Evolutionary conservation across 257 asterid genomes (phyloP).

Genomic region (Echites panduratus): DNA sequence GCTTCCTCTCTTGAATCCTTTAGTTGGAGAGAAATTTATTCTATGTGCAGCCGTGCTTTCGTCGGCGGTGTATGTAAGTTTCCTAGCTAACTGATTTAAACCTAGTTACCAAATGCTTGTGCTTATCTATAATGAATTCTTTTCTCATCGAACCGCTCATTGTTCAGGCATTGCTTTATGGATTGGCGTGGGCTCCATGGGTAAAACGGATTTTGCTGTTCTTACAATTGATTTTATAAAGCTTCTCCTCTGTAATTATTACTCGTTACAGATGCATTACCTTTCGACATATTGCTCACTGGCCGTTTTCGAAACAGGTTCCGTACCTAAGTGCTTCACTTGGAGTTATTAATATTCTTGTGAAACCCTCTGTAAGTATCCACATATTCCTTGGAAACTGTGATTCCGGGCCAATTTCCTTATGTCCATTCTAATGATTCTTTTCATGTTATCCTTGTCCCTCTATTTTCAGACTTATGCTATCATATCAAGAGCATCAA

Average conservation of each 20-base stretch:
- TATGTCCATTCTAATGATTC: conserved; percentile 15
- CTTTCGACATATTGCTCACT: conserved; percentile 9
- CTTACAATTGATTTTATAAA: background rate
- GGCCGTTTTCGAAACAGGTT: conserved; percentile 46
- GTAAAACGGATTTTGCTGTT: conserved; percentile 30
- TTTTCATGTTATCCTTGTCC: background rate
- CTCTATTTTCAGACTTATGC: conserved; percentile 61
- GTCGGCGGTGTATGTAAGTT: conserved; percentile 69
- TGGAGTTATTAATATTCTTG: conserved; percentile 81
- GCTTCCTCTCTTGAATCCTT: conserved; percentile 74
- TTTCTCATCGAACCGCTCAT: conserved; percentile 12
- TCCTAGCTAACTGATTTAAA: background rate
- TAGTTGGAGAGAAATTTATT: conserved; percentile 75
- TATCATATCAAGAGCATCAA: conserved; percentile 70
- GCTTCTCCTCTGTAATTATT: background rate
- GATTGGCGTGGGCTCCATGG: conserved; percentile 98
- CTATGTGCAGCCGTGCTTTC: conserved; percentile 71
- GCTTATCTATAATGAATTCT: conserved; percentile 8
- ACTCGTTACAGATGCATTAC: background rate
- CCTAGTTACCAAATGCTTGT: background rate
- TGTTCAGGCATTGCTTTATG: conserved; percentile 77
- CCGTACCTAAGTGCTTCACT: conserved; percentile 81
- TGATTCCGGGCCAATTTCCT: background rate
- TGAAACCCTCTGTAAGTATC: conserved; percentile 79
- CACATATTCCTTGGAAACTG: background rate